phyloP scores from a whole-genome alignment of 129 eudicot species.

The Apium graveolens region DNA sequence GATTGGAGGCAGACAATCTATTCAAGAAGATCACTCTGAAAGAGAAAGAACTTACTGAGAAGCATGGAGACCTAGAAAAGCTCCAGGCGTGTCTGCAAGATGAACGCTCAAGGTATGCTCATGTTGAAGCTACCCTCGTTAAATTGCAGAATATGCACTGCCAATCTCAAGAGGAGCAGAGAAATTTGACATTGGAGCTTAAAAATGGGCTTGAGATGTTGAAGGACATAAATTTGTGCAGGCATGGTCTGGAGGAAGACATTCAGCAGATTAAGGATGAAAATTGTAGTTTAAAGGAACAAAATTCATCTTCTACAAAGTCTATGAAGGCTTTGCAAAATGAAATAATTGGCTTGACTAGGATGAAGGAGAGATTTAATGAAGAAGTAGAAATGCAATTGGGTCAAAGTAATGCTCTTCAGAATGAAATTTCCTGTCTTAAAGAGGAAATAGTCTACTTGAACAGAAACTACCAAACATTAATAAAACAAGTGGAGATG shows the following conservation, averaged over 20 bases:
- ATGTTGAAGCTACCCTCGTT: constrained; percentile 60
- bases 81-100: constrained; percentile 44
- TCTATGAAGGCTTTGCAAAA: constrained; percentile 34
- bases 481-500: constrained; percentile 57
- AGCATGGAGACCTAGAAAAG: constrained; percentile 61
- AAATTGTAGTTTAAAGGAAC: constrained; percentile 41
- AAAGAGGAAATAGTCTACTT: constrained; percentile 56
- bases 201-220: constrained; percentile 51
- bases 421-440: constrained; percentile 40
- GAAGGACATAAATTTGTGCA: constrained; percentile 58
- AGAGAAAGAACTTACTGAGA: constrained; percentile 57
- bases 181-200: constrained; percentile 58
- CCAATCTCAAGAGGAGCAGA: constrained; percentile 84
- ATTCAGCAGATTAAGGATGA: constrained; percentile 43
- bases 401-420: constrained; percentile 46
- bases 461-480: constrained; percentile 42
- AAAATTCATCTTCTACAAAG: constrained; percentile 25
- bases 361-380: constrained; percentile 75
- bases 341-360: constrained; percentile 47
- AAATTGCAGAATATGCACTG: constrained; percentile 52
- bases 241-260: constrained; percentile 53
- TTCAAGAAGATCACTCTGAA: constrained; percentile 50
- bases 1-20: constrained; percentile 62
- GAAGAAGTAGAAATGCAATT: constrained; percentile 58
- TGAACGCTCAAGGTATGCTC: constrained; percentile 47